Percentiles rank a stretch among this genome's conserved stretches.
These are phyloP conservation scores for Cornus suecica DNA, from an alignment of 148 eudicot genomes.

Conservation along the genomic window DNA sequence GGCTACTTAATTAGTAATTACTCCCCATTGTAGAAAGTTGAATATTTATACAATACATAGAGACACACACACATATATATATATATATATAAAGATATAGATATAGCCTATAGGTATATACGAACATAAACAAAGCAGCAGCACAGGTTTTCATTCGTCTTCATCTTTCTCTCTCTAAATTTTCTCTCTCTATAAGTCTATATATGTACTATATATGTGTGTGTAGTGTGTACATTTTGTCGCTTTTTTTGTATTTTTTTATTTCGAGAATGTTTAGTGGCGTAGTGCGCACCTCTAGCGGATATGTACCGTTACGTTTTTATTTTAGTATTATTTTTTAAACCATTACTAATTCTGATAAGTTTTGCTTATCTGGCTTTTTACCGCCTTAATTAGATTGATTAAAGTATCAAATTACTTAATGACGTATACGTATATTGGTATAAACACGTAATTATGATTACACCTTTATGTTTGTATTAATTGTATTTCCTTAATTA, in stretches of 20 bases:
- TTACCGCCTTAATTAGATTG: no score
- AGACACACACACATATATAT: background rate
- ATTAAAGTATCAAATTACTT: no score
- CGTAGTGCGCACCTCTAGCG: conserved; percentile 12
- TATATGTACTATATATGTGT: no score
- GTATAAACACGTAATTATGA: no score
- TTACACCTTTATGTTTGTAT: no score
- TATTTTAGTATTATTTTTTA: background rate
- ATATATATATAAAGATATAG: background rate
- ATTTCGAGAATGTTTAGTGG: conserved; percentile 11
- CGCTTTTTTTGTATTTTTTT: no score
- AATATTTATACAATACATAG: background rate
- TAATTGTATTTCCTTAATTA: no score
- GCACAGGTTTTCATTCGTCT: background rate
- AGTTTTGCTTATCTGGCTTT: no score
- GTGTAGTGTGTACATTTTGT: no score
- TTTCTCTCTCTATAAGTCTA: background rate
- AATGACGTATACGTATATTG: no score
- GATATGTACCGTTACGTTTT: background rate
- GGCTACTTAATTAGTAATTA: background rate
- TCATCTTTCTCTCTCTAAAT: background rate
- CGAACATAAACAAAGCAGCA: background rate
- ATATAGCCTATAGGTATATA: background rate
- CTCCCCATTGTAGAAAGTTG: background rate
- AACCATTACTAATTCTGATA: no score